Conservation (phyloP, 2,329 filamentous ascomycete genomes). For the Talaromyces piceae region DNA sequence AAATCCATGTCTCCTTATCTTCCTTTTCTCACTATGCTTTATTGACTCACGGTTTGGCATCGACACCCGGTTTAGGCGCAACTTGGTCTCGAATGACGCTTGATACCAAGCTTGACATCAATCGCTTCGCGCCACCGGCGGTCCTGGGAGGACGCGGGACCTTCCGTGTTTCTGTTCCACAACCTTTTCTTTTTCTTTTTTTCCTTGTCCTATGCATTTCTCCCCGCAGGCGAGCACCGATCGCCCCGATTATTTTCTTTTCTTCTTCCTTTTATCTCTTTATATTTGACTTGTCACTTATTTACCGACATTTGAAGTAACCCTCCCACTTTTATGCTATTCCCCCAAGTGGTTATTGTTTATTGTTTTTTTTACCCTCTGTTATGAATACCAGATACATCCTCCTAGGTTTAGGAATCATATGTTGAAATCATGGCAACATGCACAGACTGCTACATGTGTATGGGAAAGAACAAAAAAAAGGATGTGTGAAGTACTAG, state of each 20-base stretch:
- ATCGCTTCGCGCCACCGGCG: background rate
- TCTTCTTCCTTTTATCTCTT: constrained; percentile 4
- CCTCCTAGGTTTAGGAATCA: background rate
- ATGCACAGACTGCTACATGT: background rate
- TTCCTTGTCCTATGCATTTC: constrained; percentile 3
- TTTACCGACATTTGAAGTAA: constrained; percentile 6
- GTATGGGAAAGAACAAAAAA: no score
- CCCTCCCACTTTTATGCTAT: constrained; percentile 3
- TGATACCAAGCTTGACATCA: background rate
- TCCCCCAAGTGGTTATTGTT: constrained; percentile 2
- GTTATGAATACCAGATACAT: background rate
- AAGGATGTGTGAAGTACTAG: no score
- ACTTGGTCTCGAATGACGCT: background rate
- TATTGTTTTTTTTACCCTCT: background rate
- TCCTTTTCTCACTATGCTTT: no score
- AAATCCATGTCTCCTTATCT: background rate
- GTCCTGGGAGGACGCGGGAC: background rate
- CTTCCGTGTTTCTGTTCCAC: no score
- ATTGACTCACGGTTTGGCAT: background rate
- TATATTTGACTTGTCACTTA: constrained; percentile 13
- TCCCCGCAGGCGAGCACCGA: constrained; percentile 7
- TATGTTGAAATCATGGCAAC: background rate
- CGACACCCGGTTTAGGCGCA: background rate
- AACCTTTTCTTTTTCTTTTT: background rate
- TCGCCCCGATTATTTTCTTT: constrained; percentile 9